Evolutionary conservation across 2,329 filamentous ascomycete species (phyloP), one percentile per base, ranked within the genome.

Genomic region (Penicillium sp.): DNA sequence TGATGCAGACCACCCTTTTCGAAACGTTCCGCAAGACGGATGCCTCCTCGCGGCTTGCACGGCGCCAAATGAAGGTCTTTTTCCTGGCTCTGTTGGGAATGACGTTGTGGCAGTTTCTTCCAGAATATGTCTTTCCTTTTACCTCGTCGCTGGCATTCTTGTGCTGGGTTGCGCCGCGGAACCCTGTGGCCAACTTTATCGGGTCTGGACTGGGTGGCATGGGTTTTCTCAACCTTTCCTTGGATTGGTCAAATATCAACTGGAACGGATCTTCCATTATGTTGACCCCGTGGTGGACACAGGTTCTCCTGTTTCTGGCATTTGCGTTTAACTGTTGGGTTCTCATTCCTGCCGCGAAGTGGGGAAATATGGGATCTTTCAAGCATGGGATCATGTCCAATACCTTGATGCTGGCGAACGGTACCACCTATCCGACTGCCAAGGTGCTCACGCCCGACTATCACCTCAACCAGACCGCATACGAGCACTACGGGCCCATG

Each of bases 201-300:
- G 85, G 85, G 1, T 81, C 82, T 4, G 85, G 85, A 0, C 80
- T 87, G n/a, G 85, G 85, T 4, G 85, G 85, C 5, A 86, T 87
- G 83, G 85, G 84, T 0, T 82, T 87, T 61, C 72, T 88, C 40
- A 88, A 87, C 60, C 74, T 87, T 1, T 83, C 82, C 1, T 74
- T 88, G 19, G 83, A 88, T 65, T 88, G 85, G 85, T 85, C 85
- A 3, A 87, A 84, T 62, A 82, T 88, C 55, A 80, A 81, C n/a
- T 82, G 81, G 28, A 78, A 78, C 46, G 79, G 77, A 11, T 85
- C 79, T 13, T 75, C 77, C 0, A 78, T 80, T 52, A 71, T 85
- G 55, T 83, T 87, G 63, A 75, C 85, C 37, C 84, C 82, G 3
- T 85, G 83, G 0, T 87, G 83, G 78, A 87, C 84, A 75, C 86